phyloP scores from a whole-genome alignment of 202 grass and related monocot genomes.

The Brachypodium distachyon region DNA sequence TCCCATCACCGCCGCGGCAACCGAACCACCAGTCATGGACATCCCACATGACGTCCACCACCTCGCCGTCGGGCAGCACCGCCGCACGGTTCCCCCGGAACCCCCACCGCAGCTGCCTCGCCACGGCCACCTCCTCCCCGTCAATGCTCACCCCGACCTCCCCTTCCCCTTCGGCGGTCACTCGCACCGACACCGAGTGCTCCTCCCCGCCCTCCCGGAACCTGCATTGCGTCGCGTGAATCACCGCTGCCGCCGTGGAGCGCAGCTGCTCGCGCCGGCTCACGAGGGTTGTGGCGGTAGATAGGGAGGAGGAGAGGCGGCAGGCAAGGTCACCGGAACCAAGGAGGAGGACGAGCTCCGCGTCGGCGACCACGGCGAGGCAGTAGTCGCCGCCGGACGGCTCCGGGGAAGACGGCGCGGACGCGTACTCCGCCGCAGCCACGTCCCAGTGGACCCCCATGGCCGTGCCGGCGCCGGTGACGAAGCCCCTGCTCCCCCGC shows the following conservation, averaged over 20 bases:
- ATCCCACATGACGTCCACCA: conserved; percentile 87
- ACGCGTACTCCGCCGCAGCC: conserved; percentile 30
- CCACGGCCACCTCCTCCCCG: conserved; percentile 52
- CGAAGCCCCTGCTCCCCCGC: conserved; percentile 47
- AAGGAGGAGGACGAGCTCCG: conserved; percentile 56
- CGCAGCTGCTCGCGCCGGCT: conserved; percentile 64
- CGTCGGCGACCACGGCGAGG: conserved; percentile 54
- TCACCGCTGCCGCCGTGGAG: not conserved
- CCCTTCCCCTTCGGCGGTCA: conserved; percentile 15
- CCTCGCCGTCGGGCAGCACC: conserved; percentile 51
- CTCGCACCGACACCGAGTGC: conserved; percentile 55
- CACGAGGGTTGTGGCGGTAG: not conserved
- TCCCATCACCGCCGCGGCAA: not conserved
- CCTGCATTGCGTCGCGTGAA: conserved; percentile 47
- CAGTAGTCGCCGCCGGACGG: conserved; percentile 45
- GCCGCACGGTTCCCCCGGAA: conserved; percentile 69
- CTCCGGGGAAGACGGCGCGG: conserved; percentile 21
- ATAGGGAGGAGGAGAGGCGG: conserved; percentile 18
- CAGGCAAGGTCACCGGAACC: conserved; percentile 38
- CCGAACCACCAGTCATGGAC: conserved; percentile 92
- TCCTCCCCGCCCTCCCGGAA: conserved; percentile 60
- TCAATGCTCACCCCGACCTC: conserved; percentile 53
- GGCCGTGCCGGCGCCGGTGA: conserved; percentile 27
- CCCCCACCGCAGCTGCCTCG: conserved; percentile 46
- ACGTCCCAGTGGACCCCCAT: conserved; percentile 72